Evolutionary conservation across 177 flowering plant species (phyloP).

Genomic region (Vitis hybrid): DNA sequence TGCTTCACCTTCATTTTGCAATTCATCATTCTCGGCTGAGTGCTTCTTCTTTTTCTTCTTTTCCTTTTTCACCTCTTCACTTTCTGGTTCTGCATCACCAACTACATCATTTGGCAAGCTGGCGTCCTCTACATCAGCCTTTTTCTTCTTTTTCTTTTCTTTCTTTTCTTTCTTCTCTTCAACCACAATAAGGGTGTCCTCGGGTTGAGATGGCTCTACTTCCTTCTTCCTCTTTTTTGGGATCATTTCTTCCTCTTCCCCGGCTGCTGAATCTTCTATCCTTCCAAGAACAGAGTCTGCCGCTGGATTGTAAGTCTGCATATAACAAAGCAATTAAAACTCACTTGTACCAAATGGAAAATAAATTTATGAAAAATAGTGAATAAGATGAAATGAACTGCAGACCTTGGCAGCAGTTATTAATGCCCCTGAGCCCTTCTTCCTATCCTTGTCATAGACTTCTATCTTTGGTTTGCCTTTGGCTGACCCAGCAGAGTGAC

Average conservation of each 20-base stretch:
- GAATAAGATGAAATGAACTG: neutral
- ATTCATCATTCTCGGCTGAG: conserved; percentile 11
- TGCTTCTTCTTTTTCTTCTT: conserved; percentile 32
- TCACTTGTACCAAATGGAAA: neutral
- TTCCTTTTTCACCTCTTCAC: conserved; percentile 19
- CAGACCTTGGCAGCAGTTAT: conserved; percentile 87
- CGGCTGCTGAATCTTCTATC: conserved; percentile 11
- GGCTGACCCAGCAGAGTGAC: conserved; percentile 80
- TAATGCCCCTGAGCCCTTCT: conserved; percentile 71
- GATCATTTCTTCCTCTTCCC: conserved; percentile 19
- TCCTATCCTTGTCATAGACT: conserved; percentile 76
- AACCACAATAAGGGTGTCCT: conserved; percentile 15
- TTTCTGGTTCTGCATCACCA: conserved; percentile 15
- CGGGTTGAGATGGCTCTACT: conserved; percentile 11
- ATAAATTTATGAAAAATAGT: neutral
- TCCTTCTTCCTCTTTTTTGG: conserved; percentile 28
- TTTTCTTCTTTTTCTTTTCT: conserved; percentile 47
- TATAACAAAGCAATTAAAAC: neutral
- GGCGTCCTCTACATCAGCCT: conserved; percentile 24
- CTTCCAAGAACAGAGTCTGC: conserved; percentile 63
- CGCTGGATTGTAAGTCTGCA: conserved; percentile 80
- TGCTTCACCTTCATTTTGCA: conserved; percentile 10
- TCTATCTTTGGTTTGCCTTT: conserved; percentile 95
- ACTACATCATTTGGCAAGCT: conserved; percentile 4
- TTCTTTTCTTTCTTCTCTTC: conserved; percentile 37